Evolutionary conservation across 2,329 filamentous ascomycete species (phyloP), one percentile per base, ranked within the genome.

Genomic region (Verticillium nonalfalfae): DNA sequence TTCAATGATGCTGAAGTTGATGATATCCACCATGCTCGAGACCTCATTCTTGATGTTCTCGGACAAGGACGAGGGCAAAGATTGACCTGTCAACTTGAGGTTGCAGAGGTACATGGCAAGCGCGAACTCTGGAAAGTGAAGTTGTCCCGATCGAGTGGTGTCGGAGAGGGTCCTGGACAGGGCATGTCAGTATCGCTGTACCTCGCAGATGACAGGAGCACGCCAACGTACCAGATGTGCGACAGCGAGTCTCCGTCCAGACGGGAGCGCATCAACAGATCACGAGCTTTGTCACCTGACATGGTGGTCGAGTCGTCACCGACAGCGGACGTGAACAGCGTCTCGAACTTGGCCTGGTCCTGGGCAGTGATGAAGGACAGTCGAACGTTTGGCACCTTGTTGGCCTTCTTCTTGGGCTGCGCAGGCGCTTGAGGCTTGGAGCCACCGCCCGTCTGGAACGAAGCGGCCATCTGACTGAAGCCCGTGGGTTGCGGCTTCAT

Each of bases 11-110:
- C 89, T 92, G 73, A 99, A 99, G 63, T 93, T 97, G 72, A 99
- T 99, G 61, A 99, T 99, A 72, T 99, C 95, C 50, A 99, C 95
- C 93, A 99, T 98, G 76, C 95, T 97, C 3, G 94, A 98, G 18
- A 99, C 95, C 75, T 99, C 95, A 70, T 99, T 99, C 78, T 88
- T 90, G 66, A 99, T 88, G 62, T 86, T 89, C 36, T 97, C 93
- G 0, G 95, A 95, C 10, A 99, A 81, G 6, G 72, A 75, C 1
- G 81, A 71, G 0, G 95, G 95, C 31, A 99, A 76, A 0, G 88
- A 81, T 75, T 96, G 97, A 62, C 93, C 92, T 0, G 91, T 95
- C 62, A 98, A 81, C 73, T 90, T 95, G 67, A 99, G 73, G 72
- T 98, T 99, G 81, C 95, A 99, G 36, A 99, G 85, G 70, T 99